Conservation (phyloP, 805 yeast genomes). For the Debaryomyces castellii region DNA sequence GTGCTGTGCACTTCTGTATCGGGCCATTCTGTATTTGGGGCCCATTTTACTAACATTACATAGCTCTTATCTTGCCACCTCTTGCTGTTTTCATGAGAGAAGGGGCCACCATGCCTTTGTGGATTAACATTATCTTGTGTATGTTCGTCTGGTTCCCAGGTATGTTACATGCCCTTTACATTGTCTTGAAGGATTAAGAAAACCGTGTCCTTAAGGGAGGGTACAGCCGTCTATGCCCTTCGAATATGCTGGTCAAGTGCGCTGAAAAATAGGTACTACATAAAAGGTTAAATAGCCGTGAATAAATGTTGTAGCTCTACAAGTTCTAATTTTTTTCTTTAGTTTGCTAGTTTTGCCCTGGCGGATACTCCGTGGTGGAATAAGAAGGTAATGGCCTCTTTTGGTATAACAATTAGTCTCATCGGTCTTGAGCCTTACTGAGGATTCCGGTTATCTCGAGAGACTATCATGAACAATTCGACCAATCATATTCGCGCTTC, state of each 20-base stretch:
- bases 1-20: too few species aligned
- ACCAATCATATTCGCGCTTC: neutral
- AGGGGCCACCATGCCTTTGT: constrained; percentile 64
- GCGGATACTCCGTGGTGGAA: too few species aligned
- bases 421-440: too few species aligned
- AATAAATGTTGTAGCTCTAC: neutral
- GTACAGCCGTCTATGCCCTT: neutral
- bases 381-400: too few species aligned
- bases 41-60: constrained; percentile 14
- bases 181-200: constrained; percentile 43
- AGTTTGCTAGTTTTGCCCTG: neutral
- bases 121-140: constrained; percentile 65
- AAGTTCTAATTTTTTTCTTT: neutral
- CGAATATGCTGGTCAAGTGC: neutral
- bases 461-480: neutral
- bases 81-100: constrained; percentile 70
- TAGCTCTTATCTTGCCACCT: constrained; percentile 70
- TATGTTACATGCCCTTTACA: constrained; percentile 71
- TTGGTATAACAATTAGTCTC: too few species aligned
- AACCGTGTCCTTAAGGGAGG: too few species aligned
- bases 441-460: neutral
- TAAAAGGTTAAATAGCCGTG: neutral
- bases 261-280: neutral
- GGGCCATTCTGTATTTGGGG: neutral
- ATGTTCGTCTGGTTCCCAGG: constrained; percentile 74